These are phyloP conservation scores for Samsoniella hepiali DNA, from an alignment of 2,329 filamentous ascomycete species.

Conservation along the genomic window DNA sequence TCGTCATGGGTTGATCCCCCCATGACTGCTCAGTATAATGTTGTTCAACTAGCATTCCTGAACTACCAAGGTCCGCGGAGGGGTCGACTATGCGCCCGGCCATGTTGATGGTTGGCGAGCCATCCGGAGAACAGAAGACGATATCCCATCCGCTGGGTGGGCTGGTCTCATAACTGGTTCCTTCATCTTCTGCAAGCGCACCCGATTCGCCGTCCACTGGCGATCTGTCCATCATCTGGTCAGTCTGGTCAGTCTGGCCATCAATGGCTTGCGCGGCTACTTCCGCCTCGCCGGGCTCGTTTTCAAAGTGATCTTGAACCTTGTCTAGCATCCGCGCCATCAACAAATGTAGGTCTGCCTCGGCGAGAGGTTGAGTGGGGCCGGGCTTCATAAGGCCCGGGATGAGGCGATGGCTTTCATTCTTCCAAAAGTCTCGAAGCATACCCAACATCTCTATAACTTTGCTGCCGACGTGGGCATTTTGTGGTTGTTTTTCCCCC, in stretches of 20 bases:
- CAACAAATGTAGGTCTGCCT: not conserved
- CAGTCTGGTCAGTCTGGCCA: not conserved
- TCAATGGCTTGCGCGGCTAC: not conserved
- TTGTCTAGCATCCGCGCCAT: constrained; percentile 16
- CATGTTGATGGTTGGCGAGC: not conserved
- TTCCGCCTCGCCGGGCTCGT: not conserved
- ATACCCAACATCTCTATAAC: constrained; percentile 20
- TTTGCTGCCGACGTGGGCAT: constrained; percentile 17
- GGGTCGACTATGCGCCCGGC: not conserved
- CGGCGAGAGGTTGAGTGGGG: not conserved
- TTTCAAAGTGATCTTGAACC: constrained; percentile 8
- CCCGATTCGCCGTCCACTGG: not conserved
- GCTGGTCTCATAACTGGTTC: constrained; percentile 7
- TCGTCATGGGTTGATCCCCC: not conserved
- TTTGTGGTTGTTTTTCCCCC: not conserved
- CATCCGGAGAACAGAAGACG: not conserved
- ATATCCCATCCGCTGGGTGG: not conserved
- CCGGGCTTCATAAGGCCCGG: not conserved
- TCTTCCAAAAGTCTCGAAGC: constrained; percentile 19
- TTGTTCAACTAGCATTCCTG: constrained; percentile 14
- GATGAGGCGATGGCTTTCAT: constrained; percentile 9
- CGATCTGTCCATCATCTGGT: constrained; percentile 5
- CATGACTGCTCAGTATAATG: not conserved
- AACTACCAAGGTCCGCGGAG: constrained; percentile 7
- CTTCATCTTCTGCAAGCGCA: not conserved